Base-by-base conservation (phyloP, 345 rosid species). In the Eucalyptus sideroxylon region DNA sequence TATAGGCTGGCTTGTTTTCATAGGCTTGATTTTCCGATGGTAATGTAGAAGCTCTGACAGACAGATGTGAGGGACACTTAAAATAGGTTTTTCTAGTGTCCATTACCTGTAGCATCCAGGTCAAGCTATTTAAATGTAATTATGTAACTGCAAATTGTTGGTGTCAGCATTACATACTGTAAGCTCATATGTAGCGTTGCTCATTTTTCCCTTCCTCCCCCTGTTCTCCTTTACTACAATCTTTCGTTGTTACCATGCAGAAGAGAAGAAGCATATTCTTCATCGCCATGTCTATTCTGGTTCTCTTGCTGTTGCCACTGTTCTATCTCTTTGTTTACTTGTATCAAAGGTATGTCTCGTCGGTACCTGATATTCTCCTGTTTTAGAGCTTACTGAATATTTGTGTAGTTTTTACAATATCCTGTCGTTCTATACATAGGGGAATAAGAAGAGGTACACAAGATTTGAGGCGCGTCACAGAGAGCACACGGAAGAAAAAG, bases 371-470 rank as follows among this genome's bases (percentile, higher is more conserved):
- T 86, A 19, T 14, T 21, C 65, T 86, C 62, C 26, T 34, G 62
- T 21, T 27, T 92, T 16, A 49, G 17, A 50, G 56, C 88, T 86
- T 86, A 21, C 45, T 56, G 27, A 24, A 56, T 50, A 51, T 27
- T 86, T 44, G 6, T 31, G 13, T 50, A 16, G 80, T 42, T 42
- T 86, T 62, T 67, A 21, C 24, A 6, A 89, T 89, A 19, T 53
- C 86, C 87, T 87, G 16, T 80, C 89, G 27, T 89, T 86, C 56
- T 31, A 69, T 83, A 26, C 92, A 62, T 92, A 95, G 99, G 90
- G 98, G 97, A 90, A 91, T 95, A 87, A 95, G 91, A 91, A 91
- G 88, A 24, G 92, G 96, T 55, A 91, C 93, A 50, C 97, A 95
- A 89, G 94, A 94, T 89, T 94, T 96, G 72, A 95, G 92, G 90